phyloP scores from a whole-genome alignment of 441 rosid genomes.

The Metrosideros polymorpha region DNA sequence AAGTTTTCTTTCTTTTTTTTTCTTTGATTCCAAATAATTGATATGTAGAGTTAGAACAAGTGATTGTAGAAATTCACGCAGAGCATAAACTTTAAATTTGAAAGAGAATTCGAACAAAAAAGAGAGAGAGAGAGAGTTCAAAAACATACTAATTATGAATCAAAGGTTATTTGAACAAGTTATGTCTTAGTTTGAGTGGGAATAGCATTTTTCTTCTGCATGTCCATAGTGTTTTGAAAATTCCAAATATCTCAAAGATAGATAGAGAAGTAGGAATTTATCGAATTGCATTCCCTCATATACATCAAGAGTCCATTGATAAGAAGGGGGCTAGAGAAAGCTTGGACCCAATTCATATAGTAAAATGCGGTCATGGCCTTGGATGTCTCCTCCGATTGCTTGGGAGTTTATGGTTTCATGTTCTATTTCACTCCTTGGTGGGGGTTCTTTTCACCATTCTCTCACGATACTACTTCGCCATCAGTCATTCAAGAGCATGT shows the following conservation, averaged over 20 bases:
- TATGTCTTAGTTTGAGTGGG: background rate
- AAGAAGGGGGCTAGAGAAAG: background rate
- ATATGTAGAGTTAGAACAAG: background rate
- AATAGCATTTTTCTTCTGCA: background rate
- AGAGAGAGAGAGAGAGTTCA: background rate
- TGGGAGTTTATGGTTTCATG: background rate
- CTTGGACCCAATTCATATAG: background rate
- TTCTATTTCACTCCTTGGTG: background rate
- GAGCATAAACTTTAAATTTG: background rate
- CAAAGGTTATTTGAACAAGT: background rate
- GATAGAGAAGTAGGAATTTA: background rate
- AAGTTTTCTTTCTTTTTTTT: background rate
- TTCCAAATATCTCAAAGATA: background rate
- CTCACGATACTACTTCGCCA: background rate
- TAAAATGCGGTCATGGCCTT: background rate
- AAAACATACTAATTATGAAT: background rate
- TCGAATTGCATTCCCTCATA: background rate
- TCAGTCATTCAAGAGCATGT: background rate
- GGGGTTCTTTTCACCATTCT: background rate
- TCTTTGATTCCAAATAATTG: background rate
- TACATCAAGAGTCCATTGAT: background rate
- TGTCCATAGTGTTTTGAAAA: background rate
- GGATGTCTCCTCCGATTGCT: background rate
- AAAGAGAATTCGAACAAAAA: background rate
- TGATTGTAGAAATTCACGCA: background rate